These are phyloP conservation scores for Brassica nigra DNA, from an alignment of 345 rosid species.

Conservation along the genomic window DNA sequence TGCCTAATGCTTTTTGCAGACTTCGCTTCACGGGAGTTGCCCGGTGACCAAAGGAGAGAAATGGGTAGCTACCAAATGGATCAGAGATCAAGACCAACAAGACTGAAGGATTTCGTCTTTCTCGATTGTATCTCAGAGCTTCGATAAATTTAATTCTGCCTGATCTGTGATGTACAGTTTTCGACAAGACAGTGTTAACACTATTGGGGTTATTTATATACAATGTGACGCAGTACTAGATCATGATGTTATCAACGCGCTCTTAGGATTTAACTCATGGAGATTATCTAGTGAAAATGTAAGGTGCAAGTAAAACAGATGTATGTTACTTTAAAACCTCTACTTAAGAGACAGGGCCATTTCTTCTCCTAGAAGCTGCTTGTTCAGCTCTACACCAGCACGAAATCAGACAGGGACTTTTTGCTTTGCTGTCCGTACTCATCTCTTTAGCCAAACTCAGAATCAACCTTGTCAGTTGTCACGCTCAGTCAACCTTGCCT, in stretches of 20 bases:
- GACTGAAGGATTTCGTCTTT: neutral
- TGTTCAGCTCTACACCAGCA: too few relatives aligned
- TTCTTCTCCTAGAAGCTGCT: too few relatives aligned
- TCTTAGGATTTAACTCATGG: neutral
- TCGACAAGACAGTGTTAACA: slow-evolving; percentile 19
- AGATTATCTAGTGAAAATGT: too few relatives aligned
- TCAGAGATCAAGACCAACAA: slow-evolving; percentile 61
- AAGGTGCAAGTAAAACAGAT: neutral
- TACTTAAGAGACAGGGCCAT: too few relatives aligned
- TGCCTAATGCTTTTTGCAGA: slow-evolving; percentile 47
- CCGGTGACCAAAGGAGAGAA: slow-evolving; percentile 78
- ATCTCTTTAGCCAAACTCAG: too few relatives aligned
- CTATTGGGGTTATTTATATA: slow-evolving; percentile 4
- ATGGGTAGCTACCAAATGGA: slow-evolving; percentile 94
- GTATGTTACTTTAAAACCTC: too few relatives aligned
- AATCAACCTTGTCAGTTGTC: too few relatives aligned
- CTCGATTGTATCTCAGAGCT: neutral
- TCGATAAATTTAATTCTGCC: neutral
- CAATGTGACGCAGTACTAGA: neutral
- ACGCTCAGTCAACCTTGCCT: too few relatives aligned
- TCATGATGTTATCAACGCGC: neutral
- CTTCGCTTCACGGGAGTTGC: slow-evolving; percentile 90
- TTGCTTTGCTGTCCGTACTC: too few relatives aligned
- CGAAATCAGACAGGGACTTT: too few relatives aligned
- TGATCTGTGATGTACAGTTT: slow-evolving; percentile 32